Conservation (phyloP, 129 eudicot species). For the Chrysanthemum makinoi region DNA sequence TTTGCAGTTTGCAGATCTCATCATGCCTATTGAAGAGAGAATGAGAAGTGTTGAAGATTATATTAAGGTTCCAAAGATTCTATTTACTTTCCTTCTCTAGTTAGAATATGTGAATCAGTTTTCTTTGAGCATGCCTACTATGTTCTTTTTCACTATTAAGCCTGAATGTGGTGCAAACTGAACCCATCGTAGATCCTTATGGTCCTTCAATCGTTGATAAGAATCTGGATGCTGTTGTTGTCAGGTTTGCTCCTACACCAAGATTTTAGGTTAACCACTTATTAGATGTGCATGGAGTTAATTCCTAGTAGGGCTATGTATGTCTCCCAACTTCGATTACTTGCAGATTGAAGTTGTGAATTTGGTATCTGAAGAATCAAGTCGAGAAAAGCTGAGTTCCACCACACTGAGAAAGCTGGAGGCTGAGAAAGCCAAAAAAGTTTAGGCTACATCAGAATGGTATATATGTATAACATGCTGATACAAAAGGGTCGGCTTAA, state of each 20-base stretch:
- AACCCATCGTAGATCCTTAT: constrained; percentile 87
- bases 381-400: constrained; percentile 70
- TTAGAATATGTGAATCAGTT: no score
- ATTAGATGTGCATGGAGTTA: background rate
- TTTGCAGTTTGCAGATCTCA: no score
- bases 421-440: constrained; percentile 50
- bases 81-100: no score
- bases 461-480: no score
- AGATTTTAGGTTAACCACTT: no score
- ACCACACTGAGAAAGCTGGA: constrained; percentile 66
- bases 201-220: constrained; percentile 89
- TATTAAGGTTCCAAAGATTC: no score
- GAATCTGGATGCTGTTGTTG: constrained; percentile 88
- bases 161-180: constrained; percentile 77
- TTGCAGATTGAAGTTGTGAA: constrained; percentile 82
- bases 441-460: constrained; percentile 24
- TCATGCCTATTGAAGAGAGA: no score
- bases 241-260: constrained; percentile 52
- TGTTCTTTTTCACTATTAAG: constrained; percentile 63
- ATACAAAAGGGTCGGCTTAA: no score
- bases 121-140: no score
- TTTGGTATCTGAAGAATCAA: constrained; percentile 53
- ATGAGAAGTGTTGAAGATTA: no score
- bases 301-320: background rate
- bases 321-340: background rate